Evolutionary conservation across 495 filamentous ascomycete species (phyloP).

Genomic region (Cryomyces minteri): DNA sequence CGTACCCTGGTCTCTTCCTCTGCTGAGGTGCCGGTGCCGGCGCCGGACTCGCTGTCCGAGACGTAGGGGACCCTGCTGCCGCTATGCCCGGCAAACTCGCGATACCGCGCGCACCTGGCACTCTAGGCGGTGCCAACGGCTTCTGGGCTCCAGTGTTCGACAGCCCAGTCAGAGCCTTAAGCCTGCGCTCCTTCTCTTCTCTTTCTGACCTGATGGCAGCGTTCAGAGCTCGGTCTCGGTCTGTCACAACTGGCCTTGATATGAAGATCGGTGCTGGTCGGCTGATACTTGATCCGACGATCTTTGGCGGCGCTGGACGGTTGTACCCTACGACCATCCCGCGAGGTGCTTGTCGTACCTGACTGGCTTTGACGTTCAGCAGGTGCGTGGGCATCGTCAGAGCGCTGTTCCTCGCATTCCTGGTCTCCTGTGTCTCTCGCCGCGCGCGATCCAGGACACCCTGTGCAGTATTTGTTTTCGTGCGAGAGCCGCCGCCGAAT

Average conservation of each 20-base stretch:
- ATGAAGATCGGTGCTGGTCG: no score
- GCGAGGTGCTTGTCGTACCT: background rate
- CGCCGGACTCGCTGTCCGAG: background rate
- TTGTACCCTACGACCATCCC: background rate
- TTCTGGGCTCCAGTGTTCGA: no score
- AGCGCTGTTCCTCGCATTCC: background rate
- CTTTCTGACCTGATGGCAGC: no score
- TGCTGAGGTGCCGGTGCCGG: background rate
- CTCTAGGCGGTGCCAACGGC: no score
- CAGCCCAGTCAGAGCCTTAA: background rate
- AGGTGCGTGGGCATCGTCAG: conserved; percentile 1
- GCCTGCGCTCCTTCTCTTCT: background rate
- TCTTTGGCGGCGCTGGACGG: no score
- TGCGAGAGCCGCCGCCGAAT: background rate
- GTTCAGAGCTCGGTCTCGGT: no score
- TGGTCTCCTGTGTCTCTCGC: background rate
- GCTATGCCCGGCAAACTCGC: background rate
- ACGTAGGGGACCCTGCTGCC: background rate
- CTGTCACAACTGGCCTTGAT: no score
- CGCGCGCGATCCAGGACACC: background rate
- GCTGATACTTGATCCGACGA: no score
- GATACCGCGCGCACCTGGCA: no score
- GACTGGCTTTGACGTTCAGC: background rate
- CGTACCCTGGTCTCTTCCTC: background rate
- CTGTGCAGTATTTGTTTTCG: background rate